Conservation (phyloP, 371 early-diverging fungal species). For the Batkoa obscura region DNA sequence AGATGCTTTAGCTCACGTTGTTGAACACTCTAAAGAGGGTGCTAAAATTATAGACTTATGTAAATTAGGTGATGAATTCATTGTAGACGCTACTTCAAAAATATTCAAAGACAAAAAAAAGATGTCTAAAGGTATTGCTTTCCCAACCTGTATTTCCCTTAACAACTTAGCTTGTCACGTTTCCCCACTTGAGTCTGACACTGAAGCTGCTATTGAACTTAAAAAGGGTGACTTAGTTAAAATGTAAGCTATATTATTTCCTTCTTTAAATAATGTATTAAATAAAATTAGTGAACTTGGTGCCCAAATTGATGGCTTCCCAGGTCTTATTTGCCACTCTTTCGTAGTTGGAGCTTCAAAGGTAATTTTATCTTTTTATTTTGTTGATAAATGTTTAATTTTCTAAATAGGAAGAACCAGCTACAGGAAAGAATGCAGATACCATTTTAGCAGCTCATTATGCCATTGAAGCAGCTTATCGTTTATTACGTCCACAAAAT, state of each 20-base stretch:
- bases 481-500: conserved; percentile 76
- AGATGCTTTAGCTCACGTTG: conserved; percentile 48
- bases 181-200: conserved; percentile 47
- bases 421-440: conserved; percentile 76
- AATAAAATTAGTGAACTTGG: conserved; percentile 56
- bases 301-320: conserved; percentile 86
- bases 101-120: conserved; percentile 42
- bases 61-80: conserved; percentile 58
- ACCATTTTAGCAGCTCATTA: conserved; percentile 73
- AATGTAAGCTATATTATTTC: conserved; percentile 28
- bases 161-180: conserved; percentile 77
- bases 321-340: conserved; percentile 73
- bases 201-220: conserved; percentile 31
- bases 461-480: conserved; percentile 60
- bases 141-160: conserved; percentile 69
- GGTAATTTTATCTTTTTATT: conserved; percentile 6
- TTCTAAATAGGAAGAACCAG: conserved; percentile 30
- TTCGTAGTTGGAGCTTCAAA: conserved; percentile 66
- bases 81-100: conserved; percentile 29
- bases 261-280: neutral
- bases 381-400: neutral
- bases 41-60: conserved; percentile 64
- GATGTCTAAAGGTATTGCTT: conserved; percentile 46
- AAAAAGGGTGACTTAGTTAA: conserved; percentile 76
- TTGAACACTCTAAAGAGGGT: conserved; percentile 44